Base-by-base conservation (phyloP, 164 flowering plant genomes). In the Nelumbo lutea region DNA sequence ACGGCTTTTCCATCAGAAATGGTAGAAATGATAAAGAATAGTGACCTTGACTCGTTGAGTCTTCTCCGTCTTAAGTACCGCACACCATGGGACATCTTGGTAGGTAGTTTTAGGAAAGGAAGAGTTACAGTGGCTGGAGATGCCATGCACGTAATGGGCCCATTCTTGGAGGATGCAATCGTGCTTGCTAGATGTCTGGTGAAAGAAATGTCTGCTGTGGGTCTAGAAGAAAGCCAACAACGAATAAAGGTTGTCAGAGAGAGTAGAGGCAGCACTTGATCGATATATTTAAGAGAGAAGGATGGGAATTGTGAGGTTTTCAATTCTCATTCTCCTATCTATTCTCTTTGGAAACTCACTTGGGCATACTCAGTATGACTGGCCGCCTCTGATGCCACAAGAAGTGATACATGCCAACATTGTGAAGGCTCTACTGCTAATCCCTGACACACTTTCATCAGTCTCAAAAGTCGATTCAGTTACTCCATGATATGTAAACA, bases 121-220 rank as follows among this genome's bases (percentile, higher is more conserved):
- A 70, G 77, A 4, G 71, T 77, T 14, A 66, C 72, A 10, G 73
- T 79, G 9, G 80, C 82, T 3, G 82, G 84, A 39, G 84, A 81
- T 68, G 78, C 84, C 53, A 76, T 79, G 84, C 82, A 81, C 69
- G 77, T 70, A 0, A 79, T 79, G 80, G 82, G 82, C 6, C 84
- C 82, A 5, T 81, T 72, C 57, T 65, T 79, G 1, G 84, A 81
- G 75, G 84, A 81, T 67, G 84, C 82, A 4, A 67, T 81, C 9
- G 84, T 81, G 40, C 80, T 81, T 10, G 82, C 64, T 5, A 67
- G 82, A 70, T 74, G 76, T 61, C 62, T 81, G 67, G 76, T 70
- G 1, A 44, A 62, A 63, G 71, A 45, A 56, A 40, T 67, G 65
- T 1, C 15, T 27, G n/a, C 39, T 11, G 13, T 52, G 10, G 60